These are phyloP conservation scores for Circinella minor DNA, from an alignment of 371 early-diverging fungal species.

Conservation along the genomic window DNA sequence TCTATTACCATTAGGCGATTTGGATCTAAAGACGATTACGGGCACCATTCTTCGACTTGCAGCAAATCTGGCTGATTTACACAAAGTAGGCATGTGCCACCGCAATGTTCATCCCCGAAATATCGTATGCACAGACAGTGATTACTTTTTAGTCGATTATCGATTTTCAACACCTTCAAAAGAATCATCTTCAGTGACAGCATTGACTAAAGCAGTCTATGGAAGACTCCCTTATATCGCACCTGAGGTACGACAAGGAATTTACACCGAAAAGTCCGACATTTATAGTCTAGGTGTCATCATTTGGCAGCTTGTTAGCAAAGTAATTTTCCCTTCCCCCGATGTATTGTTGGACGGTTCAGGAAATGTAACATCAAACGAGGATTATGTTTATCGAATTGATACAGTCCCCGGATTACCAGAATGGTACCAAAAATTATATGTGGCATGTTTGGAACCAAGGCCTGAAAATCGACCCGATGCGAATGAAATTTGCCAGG, in stretches of 20 bases:
- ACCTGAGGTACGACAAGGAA: conserved; percentile 48
- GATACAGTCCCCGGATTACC: conserved; percentile 47
- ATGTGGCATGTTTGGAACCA: conserved; percentile 45
- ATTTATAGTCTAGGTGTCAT: conserved; percentile 51
- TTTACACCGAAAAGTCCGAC: conserved; percentile 54
- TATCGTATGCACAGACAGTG: conserved; percentile 49
- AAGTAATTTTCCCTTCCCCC: conserved; percentile 54
- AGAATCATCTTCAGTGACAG: conserved; percentile 48
- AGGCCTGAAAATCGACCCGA: conserved; percentile 47
- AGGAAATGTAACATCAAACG: conserved; percentile 1
- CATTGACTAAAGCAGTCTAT: conserved; percentile 50
- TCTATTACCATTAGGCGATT: conserved; percentile 45
- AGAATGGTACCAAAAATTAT: conserved; percentile 46
- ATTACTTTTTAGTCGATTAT: conserved; percentile 55
- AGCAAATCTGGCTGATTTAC: conserved; percentile 43
- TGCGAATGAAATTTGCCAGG: conserved; percentile 39
- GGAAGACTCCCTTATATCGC: conserved; percentile 55
- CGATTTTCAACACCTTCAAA: conserved; percentile 48
- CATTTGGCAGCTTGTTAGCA: conserved; percentile 55
- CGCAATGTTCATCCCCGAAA: conserved; percentile 52
- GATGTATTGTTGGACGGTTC: conserved; percentile 32
- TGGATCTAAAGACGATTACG: conserved; percentile 51
- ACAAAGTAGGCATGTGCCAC: conserved; percentile 52
- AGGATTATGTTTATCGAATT: conserved; percentile 45
- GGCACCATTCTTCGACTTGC: conserved; percentile 50